phyloP scores from a whole-genome alignment of 2,329 filamentous ascomycete genomes.

The Massarina eburnea region DNA sequence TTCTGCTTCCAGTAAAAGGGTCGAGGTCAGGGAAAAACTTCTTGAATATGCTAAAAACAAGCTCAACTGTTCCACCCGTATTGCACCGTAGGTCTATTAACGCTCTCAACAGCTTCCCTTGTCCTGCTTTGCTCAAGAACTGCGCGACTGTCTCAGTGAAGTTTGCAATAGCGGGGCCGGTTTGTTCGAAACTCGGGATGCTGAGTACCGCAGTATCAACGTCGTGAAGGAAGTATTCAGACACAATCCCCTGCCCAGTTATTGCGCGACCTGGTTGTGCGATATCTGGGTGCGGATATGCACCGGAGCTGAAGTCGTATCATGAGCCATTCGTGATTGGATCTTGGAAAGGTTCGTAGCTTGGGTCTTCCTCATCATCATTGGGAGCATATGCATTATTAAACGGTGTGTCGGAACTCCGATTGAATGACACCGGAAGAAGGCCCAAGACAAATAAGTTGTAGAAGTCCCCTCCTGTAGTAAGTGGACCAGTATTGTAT shows the following conservation, averaged over 20 bases:
- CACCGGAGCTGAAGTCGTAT: slow-evolving; percentile 1
- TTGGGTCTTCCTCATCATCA: background rate
- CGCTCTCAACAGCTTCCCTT: slow-evolving; percentile 54
- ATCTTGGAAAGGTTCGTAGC: background rate
- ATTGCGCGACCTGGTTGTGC: slow-evolving; percentile 21
- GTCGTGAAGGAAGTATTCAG: slow-evolving; percentile 47
- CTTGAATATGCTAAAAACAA: slow-evolving; percentile 46
- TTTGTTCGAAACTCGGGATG: slow-evolving; percentile 42
- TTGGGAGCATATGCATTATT: background rate
- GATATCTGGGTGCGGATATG: slow-evolving; percentile 26
- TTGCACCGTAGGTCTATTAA: slow-evolving; percentile 65
- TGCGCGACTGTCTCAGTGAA: slow-evolving; percentile 31
- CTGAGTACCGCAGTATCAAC: slow-evolving; percentile 46
- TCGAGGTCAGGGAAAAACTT: slow-evolving; percentile 50
- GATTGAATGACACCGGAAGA: slow-evolving; percentile 16
- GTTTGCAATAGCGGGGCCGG: slow-evolving; percentile 7
- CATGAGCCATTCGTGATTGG: background rate
- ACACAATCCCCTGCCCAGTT: slow-evolving; percentile 26
- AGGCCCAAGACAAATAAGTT: slow-evolving; percentile 46
- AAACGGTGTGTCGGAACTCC: background rate
- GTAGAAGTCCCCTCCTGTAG: slow-evolving; percentile 47
- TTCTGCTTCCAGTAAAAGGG: slow-evolving; percentile 47
- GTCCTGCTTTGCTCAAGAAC: slow-evolving; percentile 49
- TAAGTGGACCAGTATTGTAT: slow-evolving; percentile 31
- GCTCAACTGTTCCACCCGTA: slow-evolving; percentile 50